These are phyloP conservation scores for Aspergillus affinis DNA, from an alignment of 495 filamentous ascomycete genomes.

Conservation along the genomic window DNA sequence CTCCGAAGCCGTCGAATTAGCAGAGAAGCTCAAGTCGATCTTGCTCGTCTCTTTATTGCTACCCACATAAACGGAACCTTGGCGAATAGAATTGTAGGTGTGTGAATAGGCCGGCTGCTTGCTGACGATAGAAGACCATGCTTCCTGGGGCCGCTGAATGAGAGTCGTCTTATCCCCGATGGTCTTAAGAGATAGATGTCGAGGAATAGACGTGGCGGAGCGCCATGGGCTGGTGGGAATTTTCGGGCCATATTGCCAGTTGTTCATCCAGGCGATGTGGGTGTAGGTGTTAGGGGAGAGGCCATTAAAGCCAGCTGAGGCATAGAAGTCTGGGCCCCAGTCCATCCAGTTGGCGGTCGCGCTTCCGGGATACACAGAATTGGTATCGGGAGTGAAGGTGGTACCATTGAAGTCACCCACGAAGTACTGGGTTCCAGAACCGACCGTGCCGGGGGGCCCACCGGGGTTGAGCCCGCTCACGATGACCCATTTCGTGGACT, in stretches of 20 bases:
- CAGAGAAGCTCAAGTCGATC: conserved; percentile 27
- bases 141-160: conserved; percentile 26
- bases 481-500: conserved; percentile 48
- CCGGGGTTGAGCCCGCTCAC: conserved; percentile 57
- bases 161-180: conserved; percentile 19
- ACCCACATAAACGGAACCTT: too few relatives aligned
- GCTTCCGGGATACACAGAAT: neutral
- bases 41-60: conserved; percentile 27
- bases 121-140: conserved; percentile 15
- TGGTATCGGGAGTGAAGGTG: conserved; percentile 18
- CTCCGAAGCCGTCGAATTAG: conserved; percentile 5
- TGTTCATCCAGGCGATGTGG: conserved; percentile 58
- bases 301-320: conserved; percentile 53
- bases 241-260: conserved; percentile 53
- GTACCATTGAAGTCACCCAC: conserved; percentile 40
- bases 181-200: conserved; percentile 35
- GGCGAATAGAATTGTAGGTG: neutral
- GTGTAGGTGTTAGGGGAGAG: conserved; percentile 37
- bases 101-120: too few relatives aligned
- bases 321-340: conserved; percentile 60
- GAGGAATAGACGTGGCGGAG: conserved; percentile 50
- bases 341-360: conserved; percentile 42
- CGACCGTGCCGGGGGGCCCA: conserved; percentile 50
- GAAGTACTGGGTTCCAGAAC: conserved; percentile 40
- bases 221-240: conserved; percentile 48